Conservation (phyloP, 164 flowering plant species). For the Pachysandra terminalis region DNA sequence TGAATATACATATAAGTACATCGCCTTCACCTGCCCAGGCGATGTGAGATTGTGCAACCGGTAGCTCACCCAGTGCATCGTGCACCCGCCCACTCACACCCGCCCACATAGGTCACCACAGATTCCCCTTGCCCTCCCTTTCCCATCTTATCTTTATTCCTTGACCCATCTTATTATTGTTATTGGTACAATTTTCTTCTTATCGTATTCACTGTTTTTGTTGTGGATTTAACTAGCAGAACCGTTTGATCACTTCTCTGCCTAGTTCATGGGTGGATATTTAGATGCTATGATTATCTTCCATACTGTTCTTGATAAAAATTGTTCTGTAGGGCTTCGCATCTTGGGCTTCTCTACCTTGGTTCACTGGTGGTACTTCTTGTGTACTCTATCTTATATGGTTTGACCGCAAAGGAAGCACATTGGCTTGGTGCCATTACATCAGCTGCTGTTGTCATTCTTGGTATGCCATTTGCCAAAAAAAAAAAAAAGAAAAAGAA, state of each 20-base stretch:
- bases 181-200: no score
- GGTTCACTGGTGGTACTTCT: slow-evolving; percentile 83
- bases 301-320: slow-evolving; percentile 6
- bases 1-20: no score
- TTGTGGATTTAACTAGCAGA: neutral
- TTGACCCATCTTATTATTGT: neutral
- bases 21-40: no score
- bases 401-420: slow-evolving; percentile 86
- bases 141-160: no score
- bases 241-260: neutral
- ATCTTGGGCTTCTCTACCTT: slow-evolving; percentile 84
- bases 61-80: no score
- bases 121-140: no score
- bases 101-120: no score
- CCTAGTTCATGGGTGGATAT: neutral
- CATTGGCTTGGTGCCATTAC: slow-evolving; percentile 94
- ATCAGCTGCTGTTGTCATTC: slow-evolving; percentile 88
- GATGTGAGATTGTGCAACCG: no score
- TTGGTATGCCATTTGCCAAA: slow-evolving; percentile 58
- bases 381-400: slow-evolving; percentile 91
- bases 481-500: no score
- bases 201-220: slow-evolving; percentile 1
- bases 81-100: no score
- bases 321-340: slow-evolving; percentile 62
- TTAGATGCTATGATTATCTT: neutral